Percentiles rank a stretch among this genome's conserved stretches.
Conservation (phyloP, 306 rosid species). For the Vigna reflexopilosa region DNA sequence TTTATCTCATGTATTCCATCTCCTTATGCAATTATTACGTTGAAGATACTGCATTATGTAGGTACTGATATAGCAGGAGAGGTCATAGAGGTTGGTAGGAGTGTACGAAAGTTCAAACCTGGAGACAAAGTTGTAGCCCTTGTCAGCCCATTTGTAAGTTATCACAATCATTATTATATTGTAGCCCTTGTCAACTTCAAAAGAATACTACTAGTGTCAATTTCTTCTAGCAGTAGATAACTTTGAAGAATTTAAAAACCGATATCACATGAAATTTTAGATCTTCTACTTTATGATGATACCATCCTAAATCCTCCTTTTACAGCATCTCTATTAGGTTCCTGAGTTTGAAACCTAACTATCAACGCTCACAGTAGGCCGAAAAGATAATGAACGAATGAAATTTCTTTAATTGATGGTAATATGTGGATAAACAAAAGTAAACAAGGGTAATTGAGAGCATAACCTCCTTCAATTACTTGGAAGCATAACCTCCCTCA, state of each 20-base stretch:
- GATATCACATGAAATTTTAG: neutral
- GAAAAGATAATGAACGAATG: too few species aligned
- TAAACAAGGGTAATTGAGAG: too few species aligned
- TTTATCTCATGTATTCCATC: slow-evolving; percentile 17
- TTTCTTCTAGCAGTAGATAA: neutral
- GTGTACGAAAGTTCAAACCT: slow-evolving; percentile 60
- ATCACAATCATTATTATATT: neutral
- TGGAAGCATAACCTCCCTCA: too few species aligned
- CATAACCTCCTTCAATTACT: too few species aligned
- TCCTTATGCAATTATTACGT: neutral
- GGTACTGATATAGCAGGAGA: slow-evolving; percentile 82
- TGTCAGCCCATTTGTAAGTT: slow-evolving; percentile 50
- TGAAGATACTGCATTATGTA: slow-evolving; percentile 41
- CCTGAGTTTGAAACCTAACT: too few species aligned
- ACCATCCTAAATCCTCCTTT: neutral
- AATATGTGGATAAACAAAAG: too few species aligned
- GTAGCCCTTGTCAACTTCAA: neutral
- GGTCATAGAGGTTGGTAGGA: slow-evolving; percentile 63
- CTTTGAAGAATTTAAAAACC: neutral
- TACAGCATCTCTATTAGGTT: neutral
- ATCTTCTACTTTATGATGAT: neutral
- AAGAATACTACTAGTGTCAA: slow-evolving; percentile 13
- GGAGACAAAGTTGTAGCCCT: slow-evolving; percentile 74
- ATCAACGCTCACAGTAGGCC: too few species aligned
- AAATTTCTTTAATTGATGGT: too few species aligned